A percentile compares a stretch with the other conserved stretches of the same genome.
These are phyloP conservation scores for Lachnellula occidentalis DNA, from an alignment of 2,329 filamentous ascomycete genomes.

Conservation along the genomic window DNA sequence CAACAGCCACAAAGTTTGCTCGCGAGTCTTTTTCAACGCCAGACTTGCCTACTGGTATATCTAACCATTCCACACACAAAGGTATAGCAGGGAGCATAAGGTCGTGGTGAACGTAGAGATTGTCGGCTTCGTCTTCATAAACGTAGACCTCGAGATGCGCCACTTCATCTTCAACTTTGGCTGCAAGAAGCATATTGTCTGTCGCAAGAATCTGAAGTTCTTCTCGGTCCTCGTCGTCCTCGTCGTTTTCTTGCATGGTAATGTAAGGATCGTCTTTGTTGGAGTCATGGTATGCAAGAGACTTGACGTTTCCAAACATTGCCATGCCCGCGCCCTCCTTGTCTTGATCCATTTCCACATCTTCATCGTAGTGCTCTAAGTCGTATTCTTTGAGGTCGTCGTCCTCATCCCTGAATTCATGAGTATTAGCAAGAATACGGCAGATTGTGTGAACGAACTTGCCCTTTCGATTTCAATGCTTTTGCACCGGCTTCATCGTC, in stretches of 20 bases:
- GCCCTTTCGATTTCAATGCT: constrained; percentile 35
- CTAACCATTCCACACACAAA: constrained; percentile 91
- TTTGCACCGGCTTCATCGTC: constrained; percentile 27
- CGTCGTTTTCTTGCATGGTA: constrained; percentile 66
- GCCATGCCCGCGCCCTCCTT: constrained; percentile 65
- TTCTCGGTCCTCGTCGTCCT: constrained; percentile 76
- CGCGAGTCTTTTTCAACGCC: constrained; percentile 55
- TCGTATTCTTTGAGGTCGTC: constrained; percentile 95
- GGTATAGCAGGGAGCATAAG: constrained; percentile 98
- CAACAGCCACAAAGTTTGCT: constrained; percentile 91
- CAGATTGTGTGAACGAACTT: constrained; percentile 28
- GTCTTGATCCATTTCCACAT: constrained; percentile 60
- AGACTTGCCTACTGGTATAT: constrained; percentile 77
- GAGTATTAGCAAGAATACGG: constrained; percentile 6
- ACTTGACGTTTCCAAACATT: constrained; percentile 95
- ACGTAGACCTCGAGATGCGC: constrained; percentile 96
- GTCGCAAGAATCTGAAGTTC: constrained; percentile 89
- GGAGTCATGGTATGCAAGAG: constrained; percentile 86
- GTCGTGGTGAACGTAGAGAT: constrained; percentile 98
- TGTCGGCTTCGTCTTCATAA: constrained; percentile 91
- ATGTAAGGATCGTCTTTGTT: constrained; percentile 97
- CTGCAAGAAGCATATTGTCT: constrained; percentile 87
- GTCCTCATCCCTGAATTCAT: constrained; percentile 51
- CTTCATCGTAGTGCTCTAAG: constrained; percentile 91
- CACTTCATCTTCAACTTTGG: constrained; percentile 94